Base-by-base conservation (phyloP, 805 yeast species). In the Wickerhamiella kazuoi region DNA sequence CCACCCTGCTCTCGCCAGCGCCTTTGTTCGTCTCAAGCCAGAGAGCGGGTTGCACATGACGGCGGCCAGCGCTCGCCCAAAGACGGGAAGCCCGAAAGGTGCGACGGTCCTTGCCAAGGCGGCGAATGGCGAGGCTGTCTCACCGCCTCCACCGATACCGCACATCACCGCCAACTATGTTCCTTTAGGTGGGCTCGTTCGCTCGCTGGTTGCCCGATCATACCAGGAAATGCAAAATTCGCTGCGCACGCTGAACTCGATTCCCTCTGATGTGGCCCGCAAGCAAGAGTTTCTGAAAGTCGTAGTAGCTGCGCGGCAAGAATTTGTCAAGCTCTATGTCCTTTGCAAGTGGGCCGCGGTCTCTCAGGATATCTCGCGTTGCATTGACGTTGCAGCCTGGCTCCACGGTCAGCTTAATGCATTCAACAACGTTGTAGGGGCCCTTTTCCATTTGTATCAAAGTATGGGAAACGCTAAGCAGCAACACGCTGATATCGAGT, bases 351-450 rank as follows among this genome's bases (percentile, higher is more conserved):
- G 99, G 99, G 72, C 84, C 3, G 69, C 72, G 11, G 76, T 74
- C 26, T 67, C 86, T 3, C 67, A 72, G 35, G 81, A 78, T 38
- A 74, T 87, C 43, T 73, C 77, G 34, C 68, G 68, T 39, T 64
- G 86, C 45, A 84, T 90, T 41, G 97, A 90, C 60, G 65, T 87
- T 17, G 71, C 93, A 43, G 79, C 80, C 45, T 90, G 93, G 90
- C 66, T 90, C 31, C 65, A 90, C 44, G 75, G 74, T 36, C 93
- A 83, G 50, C 80, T 81, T 51, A 73, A 69, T 52, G 69, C 68
- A 53, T 86, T 68, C 50, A 78, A 58, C 42, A 74, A 67, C 50
- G 75, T 60, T 30, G 71, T 78, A 16, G 69, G 76, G 60, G 75
- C 79, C 11, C 62, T 84, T 30, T 79, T 76, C 45, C 65, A 67